These are phyloP conservation scores for Wallacemonas sp. DNA, from an alignment of 208 protist species.

Conservation along the genomic window DNA sequence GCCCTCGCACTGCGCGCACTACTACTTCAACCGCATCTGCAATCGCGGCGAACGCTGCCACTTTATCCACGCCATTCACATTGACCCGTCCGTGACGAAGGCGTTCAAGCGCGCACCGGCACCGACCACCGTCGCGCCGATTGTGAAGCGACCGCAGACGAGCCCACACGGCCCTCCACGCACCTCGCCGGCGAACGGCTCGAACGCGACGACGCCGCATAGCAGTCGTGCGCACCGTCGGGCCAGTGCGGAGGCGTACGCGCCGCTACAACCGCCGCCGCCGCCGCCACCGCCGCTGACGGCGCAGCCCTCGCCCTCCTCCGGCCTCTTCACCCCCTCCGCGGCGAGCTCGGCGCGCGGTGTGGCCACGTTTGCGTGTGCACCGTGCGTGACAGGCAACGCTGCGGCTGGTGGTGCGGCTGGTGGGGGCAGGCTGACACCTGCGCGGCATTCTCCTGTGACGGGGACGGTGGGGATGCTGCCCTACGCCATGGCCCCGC, in stretches of 20 bases:
- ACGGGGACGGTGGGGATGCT: not conserved
- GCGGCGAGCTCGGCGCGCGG: not conserved
- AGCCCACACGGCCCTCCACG: not conserved
- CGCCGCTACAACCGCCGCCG: not conserved
- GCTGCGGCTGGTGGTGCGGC: not conserved
- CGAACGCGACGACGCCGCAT: not conserved
- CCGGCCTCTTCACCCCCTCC: not conserved
- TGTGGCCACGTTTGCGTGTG: not conserved
- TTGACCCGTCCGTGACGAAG: conserved; percentile 66
- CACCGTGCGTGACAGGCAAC: not conserved
- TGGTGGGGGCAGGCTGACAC: not conserved
- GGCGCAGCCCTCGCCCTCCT: conserved; percentile 10
- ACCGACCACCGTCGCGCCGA: conserved; percentile 38
- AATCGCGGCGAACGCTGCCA: conserved; percentile 73
- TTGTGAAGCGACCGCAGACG: conserved; percentile 3
- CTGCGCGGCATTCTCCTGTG: not conserved
- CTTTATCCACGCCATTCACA: conserved; percentile 78
- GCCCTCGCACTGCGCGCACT: conserved; percentile 84
- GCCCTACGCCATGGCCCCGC: not conserved
- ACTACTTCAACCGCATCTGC: conserved; percentile 89
- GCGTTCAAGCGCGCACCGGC: conserved; percentile 64
- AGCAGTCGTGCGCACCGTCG: not conserved
- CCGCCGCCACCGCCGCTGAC: conserved; percentile 11
- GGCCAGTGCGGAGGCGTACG: not conserved
- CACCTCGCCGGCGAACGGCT: not conserved